Evolutionary conservation across 129 eudicot genomes (phyloP), one percentile per base, ranked within the genome.

Genomic region (Flaveria bidentis): DNA sequence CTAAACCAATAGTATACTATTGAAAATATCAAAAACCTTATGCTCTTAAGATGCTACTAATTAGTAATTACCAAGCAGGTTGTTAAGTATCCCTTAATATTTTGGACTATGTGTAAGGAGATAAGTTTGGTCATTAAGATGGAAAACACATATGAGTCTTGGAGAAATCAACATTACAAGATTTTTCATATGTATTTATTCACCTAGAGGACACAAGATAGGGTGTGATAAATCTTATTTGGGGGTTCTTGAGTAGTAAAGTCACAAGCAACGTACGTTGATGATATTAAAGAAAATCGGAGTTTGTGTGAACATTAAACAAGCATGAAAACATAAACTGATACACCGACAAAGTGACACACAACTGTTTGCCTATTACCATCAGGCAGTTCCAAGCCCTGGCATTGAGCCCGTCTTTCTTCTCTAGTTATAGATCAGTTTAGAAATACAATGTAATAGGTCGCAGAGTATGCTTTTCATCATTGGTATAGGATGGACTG

Each of bases 351-450:
- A 18, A 0, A 14, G 15, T 62, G 30, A 42, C 68, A 26, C 26
- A 9, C 39, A 33, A 33, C 7, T 33, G 6, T 33, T 33, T 44
- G 9, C 47, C 12, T 44, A 44, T 44, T 26, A 8, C 60, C 23
- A 25, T 8, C 12, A 22, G 41, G 22, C 26, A 71, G 26, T 16
- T 26, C 16, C 47, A 68, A 47, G 26, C 14, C 49, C 39, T 20
- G 41, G 63, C 75, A 63, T 72, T 23, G 10, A 50, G 22, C 26
- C 62, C 2, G 10, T 51, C 26, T 42, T 60, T 44, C 70, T 30
- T 30, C 57, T 44, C 70, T 74, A 60, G 42, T 5, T 17, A 74
- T 45, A 61, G 46, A 46, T 44, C 30, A 25, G 70, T 60, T 74
- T 45, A 74, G 16, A 33, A 33, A 33, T 33, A 33, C 39, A 33